Conservation (phyloP, 352 stramenopile species). For the Phytophthora nicotianae region DNA sequence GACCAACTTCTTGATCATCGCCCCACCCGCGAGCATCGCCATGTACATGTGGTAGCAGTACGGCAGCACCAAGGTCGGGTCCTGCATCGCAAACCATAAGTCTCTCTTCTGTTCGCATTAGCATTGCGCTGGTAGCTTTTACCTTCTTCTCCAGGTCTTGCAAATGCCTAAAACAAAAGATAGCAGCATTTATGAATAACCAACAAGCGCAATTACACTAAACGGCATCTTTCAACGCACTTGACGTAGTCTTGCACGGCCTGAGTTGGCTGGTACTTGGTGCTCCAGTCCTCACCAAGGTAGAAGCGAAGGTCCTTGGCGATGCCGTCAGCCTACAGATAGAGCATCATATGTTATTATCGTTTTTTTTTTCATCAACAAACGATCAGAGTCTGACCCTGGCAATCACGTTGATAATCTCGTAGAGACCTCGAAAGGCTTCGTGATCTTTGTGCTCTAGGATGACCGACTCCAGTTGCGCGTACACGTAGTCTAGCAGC, state of each 20-base stretch:
- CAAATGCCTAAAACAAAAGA: constrained; percentile 39
- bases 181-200: background rate
- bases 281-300: constrained; percentile 63
- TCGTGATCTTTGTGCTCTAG: constrained; percentile 50
- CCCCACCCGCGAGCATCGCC: constrained; percentile 63
- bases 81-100: constrained; percentile 23
- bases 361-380: background rate
- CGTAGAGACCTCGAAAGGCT: constrained; percentile 45
- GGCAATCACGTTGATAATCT: constrained; percentile 46
- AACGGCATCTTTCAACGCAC: constrained; percentile 22
- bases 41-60: constrained; percentile 85
- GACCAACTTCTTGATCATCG: constrained; percentile 73
- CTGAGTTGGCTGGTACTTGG: constrained; percentile 54
- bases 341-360: constrained; percentile 12
- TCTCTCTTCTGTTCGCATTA: background rate
- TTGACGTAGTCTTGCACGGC: constrained; percentile 63
- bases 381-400: constrained; percentile 33
- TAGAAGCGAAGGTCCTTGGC: constrained; percentile 68
- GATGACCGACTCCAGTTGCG: constrained; percentile 62
- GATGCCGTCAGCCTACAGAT: constrained; percentile 56
- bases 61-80: constrained; percentile 62
- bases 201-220: background rate
- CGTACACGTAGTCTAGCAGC: constrained; percentile 64
- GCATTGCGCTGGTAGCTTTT: background rate
- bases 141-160: constrained; percentile 64